Conservation (phyloP, 768 basidiomycete species). For the Macrolepiota albuminosa region DNA sequence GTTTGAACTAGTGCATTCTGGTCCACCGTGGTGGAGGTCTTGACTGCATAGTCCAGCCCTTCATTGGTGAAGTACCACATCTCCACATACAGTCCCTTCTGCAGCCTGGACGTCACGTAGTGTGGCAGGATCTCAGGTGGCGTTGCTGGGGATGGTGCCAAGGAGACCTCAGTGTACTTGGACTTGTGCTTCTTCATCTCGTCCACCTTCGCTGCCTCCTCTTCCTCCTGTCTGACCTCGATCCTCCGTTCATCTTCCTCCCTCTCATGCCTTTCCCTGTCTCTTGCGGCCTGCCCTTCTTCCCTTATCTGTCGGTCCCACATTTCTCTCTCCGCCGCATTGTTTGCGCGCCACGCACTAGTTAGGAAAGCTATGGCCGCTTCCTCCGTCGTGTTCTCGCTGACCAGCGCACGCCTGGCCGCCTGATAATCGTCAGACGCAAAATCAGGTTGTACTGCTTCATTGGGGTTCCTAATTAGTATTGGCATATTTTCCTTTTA, state of each 20-base stretch:
- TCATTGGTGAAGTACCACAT: not conserved
- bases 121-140: not conserved
- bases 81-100: not conserved
- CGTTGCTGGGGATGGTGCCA: not conserved
- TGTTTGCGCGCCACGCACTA: too few species aligned
- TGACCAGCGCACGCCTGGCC: too few species aligned
- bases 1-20: not conserved
- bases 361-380: too few species aligned
- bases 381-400: too few species aligned
- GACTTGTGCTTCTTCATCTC: not conserved
- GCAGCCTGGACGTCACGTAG: not conserved
- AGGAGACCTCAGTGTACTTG: not conserved
- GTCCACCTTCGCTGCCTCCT: not conserved
- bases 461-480: too few species aligned
- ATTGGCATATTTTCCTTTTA: too few species aligned
- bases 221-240: not conserved
- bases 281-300: too few species aligned
- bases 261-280: not conserved
- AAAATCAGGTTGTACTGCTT: too few species aligned
- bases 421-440: too few species aligned
- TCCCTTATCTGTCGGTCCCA: too few species aligned
- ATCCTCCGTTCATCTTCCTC: not conserved
- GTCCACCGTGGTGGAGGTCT: accelerated
- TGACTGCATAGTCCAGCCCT: not conserved
- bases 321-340: too few species aligned